Conservation (phyloP, 768 basidiomycete genomes). For the Tulasnella calospora region DNA sequence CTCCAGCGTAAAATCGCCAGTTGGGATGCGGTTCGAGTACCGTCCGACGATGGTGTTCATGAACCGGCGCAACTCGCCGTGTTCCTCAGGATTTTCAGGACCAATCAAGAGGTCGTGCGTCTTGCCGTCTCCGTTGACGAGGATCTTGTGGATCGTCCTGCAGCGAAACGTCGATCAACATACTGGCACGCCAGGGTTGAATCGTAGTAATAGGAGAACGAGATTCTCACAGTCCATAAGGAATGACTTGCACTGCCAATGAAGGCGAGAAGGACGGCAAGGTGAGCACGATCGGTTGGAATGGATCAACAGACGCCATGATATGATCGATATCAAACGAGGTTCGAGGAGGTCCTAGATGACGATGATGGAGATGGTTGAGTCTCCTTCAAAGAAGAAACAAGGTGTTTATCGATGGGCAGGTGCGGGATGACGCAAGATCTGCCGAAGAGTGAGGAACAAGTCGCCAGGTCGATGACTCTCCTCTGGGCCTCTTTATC, state of each 20-base stretch:
- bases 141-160: constrained; percentile 64
- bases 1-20: constrained; percentile 50
- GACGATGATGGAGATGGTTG: background rate
- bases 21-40: constrained; percentile 64
- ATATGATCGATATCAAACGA: background rate
- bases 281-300: constrained; percentile 43
- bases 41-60: constrained; percentile 68
- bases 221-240: constrained; percentile 17
- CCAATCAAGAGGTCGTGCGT: constrained; percentile 74
- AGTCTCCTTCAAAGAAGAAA: background rate
- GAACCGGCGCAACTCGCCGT: constrained; percentile 50
- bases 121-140: constrained; percentile 65
- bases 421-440: background rate
- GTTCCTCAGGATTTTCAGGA: constrained; percentile 57
- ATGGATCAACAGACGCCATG: background rate
- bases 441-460: constrained; percentile 6
- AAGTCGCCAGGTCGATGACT: background rate
- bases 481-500: background rate
- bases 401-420: background rate
- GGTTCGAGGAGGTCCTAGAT: background rate
- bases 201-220: constrained; percentile 25
- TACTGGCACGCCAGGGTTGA: background rate
- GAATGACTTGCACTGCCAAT: constrained; percentile 55
- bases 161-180: constrained; percentile 35
- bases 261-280: constrained; percentile 54